Evolutionary conservation across 2,329 filamentous ascomycete species (phyloP), one percentile per base, ranked within the genome.

Genomic region (Epichloe uncinata): DNA sequence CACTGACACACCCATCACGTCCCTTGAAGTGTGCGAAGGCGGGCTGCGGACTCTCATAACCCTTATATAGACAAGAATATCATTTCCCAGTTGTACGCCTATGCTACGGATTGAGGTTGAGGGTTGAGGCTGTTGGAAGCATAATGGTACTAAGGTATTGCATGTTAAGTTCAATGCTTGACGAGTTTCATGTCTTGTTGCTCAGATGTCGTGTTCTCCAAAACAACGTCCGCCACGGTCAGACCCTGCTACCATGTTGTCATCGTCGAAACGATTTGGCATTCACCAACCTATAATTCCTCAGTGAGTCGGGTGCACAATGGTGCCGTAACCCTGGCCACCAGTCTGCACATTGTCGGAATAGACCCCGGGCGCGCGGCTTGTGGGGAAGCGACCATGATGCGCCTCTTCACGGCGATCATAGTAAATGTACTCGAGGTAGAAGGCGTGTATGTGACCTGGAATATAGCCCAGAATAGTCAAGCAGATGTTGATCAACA

Each of bases 401-500:
- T 73, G 68, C 2, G 75, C 73, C 62, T 82, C 77, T 57, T 87
- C 81, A 48, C 74, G 76, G 38, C 84, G 83, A 59, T 87, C 79
- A 65, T 84, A 91, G 70, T 90, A 95, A 54, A 94, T 73, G 63
- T 89, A 94, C 66, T 89, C 81, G 53, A 88, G 57, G 63, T 90
- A 93, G 65, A 90, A 89, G 42, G 85, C 85, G 63, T 89, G 82
- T 41, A 91, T 77, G 57, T 88, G 82, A 7, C 86, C 87, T 0
- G 87, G 87, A 47, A 93, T 67, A 64, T 83, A 86, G n/a, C 81
- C 81, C 20, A 85, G 72, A 30, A 85, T 58, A 0, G 82, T 85
- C 54, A 86, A 66, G 56, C 77, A 73, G 57, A 85, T 75, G 63
- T 85, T 86, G 66, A 85, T 77, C 48, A 81, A 70, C 35, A 85